Conservation (phyloP, 208 protist species). For the Trypanosoma melophagium region DNA sequence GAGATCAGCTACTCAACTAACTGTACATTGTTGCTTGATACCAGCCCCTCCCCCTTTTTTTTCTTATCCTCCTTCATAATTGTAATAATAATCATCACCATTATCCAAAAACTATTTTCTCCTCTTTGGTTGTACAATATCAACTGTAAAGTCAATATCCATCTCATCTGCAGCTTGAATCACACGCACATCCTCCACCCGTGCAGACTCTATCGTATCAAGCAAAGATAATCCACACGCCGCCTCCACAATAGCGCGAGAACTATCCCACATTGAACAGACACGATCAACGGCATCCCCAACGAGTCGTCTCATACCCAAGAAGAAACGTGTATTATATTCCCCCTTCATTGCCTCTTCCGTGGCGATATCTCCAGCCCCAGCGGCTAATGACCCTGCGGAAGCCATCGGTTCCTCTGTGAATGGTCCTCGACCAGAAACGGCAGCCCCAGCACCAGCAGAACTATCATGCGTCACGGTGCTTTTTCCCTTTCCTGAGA, state of each 20-base stretch:
- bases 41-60: neutral
- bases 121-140: constrained; percentile 40
- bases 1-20: neutral
- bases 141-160: constrained; percentile 52
- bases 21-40: too few relatives aligned
- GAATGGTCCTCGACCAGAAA: neutral
- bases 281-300: constrained; percentile 19
- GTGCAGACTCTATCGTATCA: constrained; percentile 38
- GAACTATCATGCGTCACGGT: neutral
- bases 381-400: neutral
- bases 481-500: neutral
- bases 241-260: constrained; percentile 38
- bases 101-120: constrained; percentile 9
- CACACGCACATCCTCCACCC: constrained; percentile 39
- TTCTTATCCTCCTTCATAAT: neutral
- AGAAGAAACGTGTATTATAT: constrained; percentile 24
- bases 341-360: constrained; percentile 30
- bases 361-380: neutral
- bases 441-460: neutral
- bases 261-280: constrained; percentile 28
- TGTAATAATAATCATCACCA: neutral
- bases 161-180: constrained; percentile 60
- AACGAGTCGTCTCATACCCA: constrained; percentile 24
- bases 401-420: neutral
- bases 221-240: constrained; percentile 62